These are phyloP conservation scores for Ophiosphaerella herpotricha DNA, from an alignment of 2,329 filamentous ascomycete genomes.

Conservation along the genomic window DNA sequence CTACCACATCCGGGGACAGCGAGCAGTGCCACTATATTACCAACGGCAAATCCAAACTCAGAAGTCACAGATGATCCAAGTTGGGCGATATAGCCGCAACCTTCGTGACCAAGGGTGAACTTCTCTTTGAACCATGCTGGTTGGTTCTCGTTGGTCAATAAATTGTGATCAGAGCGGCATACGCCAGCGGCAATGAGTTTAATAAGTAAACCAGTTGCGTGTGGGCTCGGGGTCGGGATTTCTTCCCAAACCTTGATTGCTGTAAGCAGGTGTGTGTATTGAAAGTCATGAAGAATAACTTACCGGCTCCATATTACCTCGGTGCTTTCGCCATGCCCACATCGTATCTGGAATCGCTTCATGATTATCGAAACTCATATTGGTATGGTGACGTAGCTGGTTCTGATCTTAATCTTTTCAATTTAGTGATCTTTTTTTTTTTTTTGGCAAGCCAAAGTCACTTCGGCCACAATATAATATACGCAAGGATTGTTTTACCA, in stretches of 20 bases:
- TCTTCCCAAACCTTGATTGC: constrained; percentile 19
- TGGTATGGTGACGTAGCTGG: too few species aligned
- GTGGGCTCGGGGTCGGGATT: constrained; percentile 12
- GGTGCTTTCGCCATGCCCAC: constrained; percentile 27
- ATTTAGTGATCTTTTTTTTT: too few species aligned
- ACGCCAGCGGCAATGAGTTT: constrained; percentile 25
- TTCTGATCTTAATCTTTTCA: too few species aligned
- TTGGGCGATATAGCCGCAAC: constrained; percentile 17
- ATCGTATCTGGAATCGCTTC: constrained; percentile 14
- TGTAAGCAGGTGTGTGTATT: background rate
- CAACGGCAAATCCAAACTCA: constrained; percentile 11
- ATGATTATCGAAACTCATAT: background rate
- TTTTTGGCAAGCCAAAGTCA: too few species aligned
- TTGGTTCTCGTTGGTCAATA: constrained; percentile 26
- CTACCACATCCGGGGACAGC: constrained; percentile 23
- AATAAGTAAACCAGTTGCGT: constrained; percentile 18
- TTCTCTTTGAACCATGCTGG: constrained; percentile 20
- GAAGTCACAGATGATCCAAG: constrained; percentile 12
- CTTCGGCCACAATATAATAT: too few species aligned
- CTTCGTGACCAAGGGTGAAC: constrained; percentile 28
- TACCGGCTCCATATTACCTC: constrained; percentile 25
- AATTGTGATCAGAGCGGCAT: constrained; percentile 26
- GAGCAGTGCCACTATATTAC: constrained; percentile 20
- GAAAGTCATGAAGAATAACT: background rate
- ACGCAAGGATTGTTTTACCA: too few species aligned